Percentiles rank a stretch among this genome's conserved stretches.
phyloP scores from a whole-genome alignment of 1,139 yeast genomes.

The Suhomyces kunorum region DNA sequence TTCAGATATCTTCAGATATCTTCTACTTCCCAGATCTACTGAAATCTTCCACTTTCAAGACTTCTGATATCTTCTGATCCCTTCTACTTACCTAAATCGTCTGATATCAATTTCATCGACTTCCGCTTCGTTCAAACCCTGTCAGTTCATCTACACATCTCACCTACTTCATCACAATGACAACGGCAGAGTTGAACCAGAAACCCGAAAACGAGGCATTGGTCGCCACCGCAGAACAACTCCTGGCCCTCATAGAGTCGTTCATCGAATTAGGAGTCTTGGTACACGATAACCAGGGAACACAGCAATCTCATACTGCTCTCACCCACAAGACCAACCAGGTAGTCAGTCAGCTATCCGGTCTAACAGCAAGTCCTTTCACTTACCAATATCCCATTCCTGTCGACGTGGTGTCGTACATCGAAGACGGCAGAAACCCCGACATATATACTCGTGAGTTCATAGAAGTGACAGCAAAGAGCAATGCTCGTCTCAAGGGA shows the following conservation, averaged over 20 bases:
- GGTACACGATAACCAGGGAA: conserved; percentile 91
- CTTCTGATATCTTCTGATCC: no score
- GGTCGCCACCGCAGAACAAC: conserved; percentile 54
- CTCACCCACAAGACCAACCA: conserved; percentile 45
- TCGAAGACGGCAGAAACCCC: conserved; percentile 95
- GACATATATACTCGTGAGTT: conserved; percentile 96
- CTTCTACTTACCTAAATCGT: no score
- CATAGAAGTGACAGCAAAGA: conserved; percentile 85
- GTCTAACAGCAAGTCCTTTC: conserved; percentile 35
- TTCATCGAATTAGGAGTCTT: conserved; percentile 86
- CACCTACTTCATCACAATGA: no score
- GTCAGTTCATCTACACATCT: no score
- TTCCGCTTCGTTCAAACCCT: no score
- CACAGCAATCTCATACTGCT: conserved; percentile 52
- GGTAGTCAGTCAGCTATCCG: conserved; percentile 39
- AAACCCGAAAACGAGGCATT: conserved; percentile 44
- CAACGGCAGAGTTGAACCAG: conserved; percentile 35
- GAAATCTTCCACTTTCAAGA: no score
- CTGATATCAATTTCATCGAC: no score
- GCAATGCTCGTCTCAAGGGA: conserved; percentile 86
- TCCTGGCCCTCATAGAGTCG: conserved; percentile 76
- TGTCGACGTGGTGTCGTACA: conserved; percentile 75
- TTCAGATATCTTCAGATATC: no score
- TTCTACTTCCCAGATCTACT: no score
- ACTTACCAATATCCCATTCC: conserved; percentile 57